Evolutionary conservation across 768 basidiomycete species (phyloP).

Genomic region (Lenzites betulinus): DNA sequence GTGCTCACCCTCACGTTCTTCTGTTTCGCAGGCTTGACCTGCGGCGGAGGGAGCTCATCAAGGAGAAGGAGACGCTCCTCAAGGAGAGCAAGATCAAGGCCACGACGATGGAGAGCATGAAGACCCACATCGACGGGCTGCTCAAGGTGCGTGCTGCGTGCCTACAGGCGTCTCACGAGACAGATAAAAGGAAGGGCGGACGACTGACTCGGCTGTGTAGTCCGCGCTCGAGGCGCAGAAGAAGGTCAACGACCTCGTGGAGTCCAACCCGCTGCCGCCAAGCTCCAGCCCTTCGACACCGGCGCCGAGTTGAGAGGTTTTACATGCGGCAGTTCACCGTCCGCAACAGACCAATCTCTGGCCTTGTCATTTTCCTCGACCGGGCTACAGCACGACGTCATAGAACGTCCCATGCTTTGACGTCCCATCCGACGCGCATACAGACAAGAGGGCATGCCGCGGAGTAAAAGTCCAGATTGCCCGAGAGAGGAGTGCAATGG

Average conservation of each 20-base stretch:
- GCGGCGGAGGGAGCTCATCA: conserved; percentile 63
- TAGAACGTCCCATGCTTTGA: too few relatives aligned
- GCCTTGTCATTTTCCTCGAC: too few relatives aligned
- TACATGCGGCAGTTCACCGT: too few relatives aligned
- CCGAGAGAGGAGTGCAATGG: background rate
- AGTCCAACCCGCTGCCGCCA: conserved; percentile 38
- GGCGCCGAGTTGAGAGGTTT: conserved; percentile 23
- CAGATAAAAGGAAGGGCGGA: conserved; percentile 7
- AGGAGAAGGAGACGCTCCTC: conserved; percentile 76
- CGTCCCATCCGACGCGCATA: too few relatives aligned
- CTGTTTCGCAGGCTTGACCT: conserved; percentile 59
- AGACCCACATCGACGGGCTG: conserved; percentile 72
- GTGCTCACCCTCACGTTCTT: background rate
- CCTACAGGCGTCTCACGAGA: background rate
- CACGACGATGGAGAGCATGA: conserved; percentile 74
- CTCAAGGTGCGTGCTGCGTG: conserved; percentile 56
- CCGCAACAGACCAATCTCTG: too few relatives aligned
- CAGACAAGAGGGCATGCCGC: background rate
- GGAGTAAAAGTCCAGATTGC: background rate
- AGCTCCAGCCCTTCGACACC: conserved; percentile 30
- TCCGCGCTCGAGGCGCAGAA: conserved; percentile 72
- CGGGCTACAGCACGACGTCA: too few relatives aligned
- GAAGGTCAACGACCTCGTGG: conserved; percentile 70
- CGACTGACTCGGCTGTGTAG: conserved; percentile 37
- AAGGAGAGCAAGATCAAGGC: conserved; percentile 78